phyloP scores from a whole-genome alignment of 2,329 filamentous ascomycete genomes.

The Tolypocladium guangdongense region DNA sequence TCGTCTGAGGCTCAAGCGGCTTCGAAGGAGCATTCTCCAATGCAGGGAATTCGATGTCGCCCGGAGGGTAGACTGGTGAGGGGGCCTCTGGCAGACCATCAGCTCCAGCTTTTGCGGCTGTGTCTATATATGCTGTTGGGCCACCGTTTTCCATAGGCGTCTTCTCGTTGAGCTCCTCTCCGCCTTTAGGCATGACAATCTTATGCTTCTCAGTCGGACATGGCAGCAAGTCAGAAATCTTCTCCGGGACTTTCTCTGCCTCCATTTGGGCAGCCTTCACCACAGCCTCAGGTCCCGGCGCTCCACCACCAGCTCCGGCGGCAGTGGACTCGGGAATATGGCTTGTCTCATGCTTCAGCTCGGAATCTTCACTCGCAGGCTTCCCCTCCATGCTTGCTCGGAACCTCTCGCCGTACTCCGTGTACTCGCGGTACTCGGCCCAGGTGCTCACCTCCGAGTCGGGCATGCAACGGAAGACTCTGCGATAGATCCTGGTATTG shows the following conservation, averaged over 20 bases:
- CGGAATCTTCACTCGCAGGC: conserved; percentile 36
- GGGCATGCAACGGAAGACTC: conserved; percentile 93
- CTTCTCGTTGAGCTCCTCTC: conserved; percentile 24
- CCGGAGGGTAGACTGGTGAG: conserved; percentile 15
- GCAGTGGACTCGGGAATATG: conserved; percentile 18
- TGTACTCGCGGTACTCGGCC: conserved; percentile 83
- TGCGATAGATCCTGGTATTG: conserved; percentile 88
- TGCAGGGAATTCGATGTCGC: conserved; percentile 34
- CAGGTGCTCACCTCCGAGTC: conserved; percentile 90
- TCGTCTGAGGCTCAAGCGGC: conserved; percentile 22
- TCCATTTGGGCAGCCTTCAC: conserved; percentile 21
- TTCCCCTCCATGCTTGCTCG: conserved; percentile 52
- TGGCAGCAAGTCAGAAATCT: conserved; percentile 15
- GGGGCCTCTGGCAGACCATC: neutral
- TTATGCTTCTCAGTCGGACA: conserved; percentile 15
- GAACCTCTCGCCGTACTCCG: conserved; percentile 68
- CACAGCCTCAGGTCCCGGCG: conserved; percentile 28
- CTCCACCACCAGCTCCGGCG: conserved; percentile 29
- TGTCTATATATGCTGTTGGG: neutral
- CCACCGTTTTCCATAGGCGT: neutral
- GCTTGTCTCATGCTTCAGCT: conserved; percentile 28
- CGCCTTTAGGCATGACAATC: conserved; percentile 20
- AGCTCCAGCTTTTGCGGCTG: neutral
- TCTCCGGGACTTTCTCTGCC: conserved; percentile 23
- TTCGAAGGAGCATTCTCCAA: conserved; percentile 28